Percentiles rank a stretch among this genome's conserved stretches.
Conservation (phyloP, 139 green algal genomes). For the Chlorella sp. region DNA sequence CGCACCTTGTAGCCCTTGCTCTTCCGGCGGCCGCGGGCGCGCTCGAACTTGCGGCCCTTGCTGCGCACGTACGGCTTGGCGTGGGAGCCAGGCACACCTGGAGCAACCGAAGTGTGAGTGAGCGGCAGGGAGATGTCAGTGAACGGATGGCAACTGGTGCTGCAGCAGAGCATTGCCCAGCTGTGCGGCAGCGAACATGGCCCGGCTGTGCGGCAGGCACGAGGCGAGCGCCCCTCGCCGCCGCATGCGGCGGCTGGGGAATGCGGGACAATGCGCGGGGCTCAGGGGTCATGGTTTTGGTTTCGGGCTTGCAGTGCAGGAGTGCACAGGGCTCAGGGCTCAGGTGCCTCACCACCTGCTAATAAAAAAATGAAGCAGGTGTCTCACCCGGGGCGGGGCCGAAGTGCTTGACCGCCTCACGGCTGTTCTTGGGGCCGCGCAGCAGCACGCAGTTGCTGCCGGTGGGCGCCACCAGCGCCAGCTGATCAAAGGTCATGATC, state of each 20-base stretch:
- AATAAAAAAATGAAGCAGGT: too few species aligned
- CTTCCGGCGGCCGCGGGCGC: constrained; percentile 93
- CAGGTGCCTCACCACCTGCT: too few species aligned
- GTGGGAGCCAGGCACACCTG: constrained; percentile 81
- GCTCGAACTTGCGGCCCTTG: constrained; percentile 99
- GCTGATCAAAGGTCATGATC: constrained; percentile 99
- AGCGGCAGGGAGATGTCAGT: too few species aligned
- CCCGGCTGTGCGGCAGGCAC: too few species aligned
- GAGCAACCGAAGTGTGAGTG: background rate
- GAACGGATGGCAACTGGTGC: background rate
- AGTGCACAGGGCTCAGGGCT: too few species aligned
- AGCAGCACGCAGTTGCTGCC: constrained; percentile 93
- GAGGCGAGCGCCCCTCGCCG: too few species aligned
- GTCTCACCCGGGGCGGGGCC: constrained; percentile 77
- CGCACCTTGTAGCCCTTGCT: constrained; percentile 94
- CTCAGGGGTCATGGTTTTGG: too few species aligned
- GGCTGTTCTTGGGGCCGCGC: constrained; percentile 93
- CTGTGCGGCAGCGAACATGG: background rate
- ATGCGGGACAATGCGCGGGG: too few species aligned
- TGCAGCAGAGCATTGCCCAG: background rate
- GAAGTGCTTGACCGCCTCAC: constrained; percentile 98
- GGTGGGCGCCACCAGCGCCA: constrained; percentile 92
- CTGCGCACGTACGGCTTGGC: constrained; percentile 96
- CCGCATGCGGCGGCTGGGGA: too few species aligned
- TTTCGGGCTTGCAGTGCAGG: too few species aligned